Evolutionary conservation across 257 asterid genomes (phyloP).

Genomic region (Nicotiana tabacum): DNA sequence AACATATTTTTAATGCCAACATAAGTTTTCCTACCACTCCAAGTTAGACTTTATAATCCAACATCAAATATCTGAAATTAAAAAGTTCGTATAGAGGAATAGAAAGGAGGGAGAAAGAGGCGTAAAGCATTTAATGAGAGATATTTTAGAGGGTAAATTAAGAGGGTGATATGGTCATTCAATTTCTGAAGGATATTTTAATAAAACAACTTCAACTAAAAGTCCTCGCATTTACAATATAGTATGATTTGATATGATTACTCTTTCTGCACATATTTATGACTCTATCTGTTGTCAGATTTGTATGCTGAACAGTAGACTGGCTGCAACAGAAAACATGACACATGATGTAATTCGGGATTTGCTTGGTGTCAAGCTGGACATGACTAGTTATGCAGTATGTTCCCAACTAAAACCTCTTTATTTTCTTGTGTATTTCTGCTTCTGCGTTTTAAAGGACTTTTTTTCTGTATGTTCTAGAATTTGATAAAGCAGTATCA

Average conservation of each 20-base stretch:
- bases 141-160: no score
- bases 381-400: slow-evolving; percentile 75
- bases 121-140: no score
- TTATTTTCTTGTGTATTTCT: not conserved
- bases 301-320: slow-evolving; percentile 63
- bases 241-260: not conserved
- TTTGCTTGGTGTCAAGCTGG: slow-evolving; percentile 86
- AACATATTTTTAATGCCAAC: no score
- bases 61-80: no score
- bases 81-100: no score
- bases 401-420: slow-evolving; percentile 26
- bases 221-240: no score
- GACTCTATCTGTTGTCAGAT: slow-evolving; percentile 38
- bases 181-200: no score
- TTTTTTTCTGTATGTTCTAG: slow-evolving; percentile 28
- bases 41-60: no score
- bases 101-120: no score
- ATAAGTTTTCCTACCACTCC: no score
- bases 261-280: not conserved
- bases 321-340: slow-evolving; percentile 87
- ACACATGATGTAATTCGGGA: slow-evolving; percentile 94
- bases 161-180: no score
- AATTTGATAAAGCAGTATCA: slow-evolving; percentile 64
- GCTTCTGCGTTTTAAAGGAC: slow-evolving; percentile 7
- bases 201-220: no score